Conservation (phyloP, 257 asterid species). For the Scutellaria barbata region DNA sequence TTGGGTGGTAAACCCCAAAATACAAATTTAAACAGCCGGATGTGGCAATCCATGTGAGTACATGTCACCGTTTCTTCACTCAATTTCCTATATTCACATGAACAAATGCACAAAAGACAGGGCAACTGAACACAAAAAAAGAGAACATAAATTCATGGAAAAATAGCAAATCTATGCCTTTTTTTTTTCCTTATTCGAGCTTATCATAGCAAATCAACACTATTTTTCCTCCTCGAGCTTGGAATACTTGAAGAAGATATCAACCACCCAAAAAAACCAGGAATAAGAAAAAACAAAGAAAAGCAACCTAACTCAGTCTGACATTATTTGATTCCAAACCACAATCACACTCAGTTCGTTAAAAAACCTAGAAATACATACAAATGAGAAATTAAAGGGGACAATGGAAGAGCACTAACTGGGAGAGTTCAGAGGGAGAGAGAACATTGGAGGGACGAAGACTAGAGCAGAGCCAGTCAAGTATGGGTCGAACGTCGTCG, state of each 20-base stretch:
- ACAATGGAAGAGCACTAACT: constrained; percentile 49
- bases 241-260: constrained; percentile 20
- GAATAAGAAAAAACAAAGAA: too few relatives aligned
- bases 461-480: constrained; percentile 97
- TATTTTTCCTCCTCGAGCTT: background rate
- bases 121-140: constrained; percentile 12
- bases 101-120: constrained; percentile 1
- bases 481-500: constrained; percentile 94
- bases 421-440: constrained; percentile 80
- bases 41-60: constrained; percentile 14
- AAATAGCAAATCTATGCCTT: background rate
- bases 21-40: constrained; percentile 21
- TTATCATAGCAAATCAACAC: background rate
- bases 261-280: too few relatives aligned
- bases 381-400: constrained; percentile 23
- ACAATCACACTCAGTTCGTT: constrained; percentile 3
- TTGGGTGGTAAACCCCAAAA: background rate
- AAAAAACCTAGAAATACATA: background rate
- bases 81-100: background rate
- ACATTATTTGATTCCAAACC: background rate
- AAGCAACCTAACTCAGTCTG: background rate
- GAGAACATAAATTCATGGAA: constrained; percentile 11
- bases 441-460: constrained; percentile 95
- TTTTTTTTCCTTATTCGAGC: background rate
- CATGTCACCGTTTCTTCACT: background rate